A percentile compares a stretch with the other conserved stretches of the same genome.
These are phyloP conservation scores for Tremellales sp. DNA, from an alignment of 1,284 basidiomycete genomes.

Conservation along the genomic window DNA sequence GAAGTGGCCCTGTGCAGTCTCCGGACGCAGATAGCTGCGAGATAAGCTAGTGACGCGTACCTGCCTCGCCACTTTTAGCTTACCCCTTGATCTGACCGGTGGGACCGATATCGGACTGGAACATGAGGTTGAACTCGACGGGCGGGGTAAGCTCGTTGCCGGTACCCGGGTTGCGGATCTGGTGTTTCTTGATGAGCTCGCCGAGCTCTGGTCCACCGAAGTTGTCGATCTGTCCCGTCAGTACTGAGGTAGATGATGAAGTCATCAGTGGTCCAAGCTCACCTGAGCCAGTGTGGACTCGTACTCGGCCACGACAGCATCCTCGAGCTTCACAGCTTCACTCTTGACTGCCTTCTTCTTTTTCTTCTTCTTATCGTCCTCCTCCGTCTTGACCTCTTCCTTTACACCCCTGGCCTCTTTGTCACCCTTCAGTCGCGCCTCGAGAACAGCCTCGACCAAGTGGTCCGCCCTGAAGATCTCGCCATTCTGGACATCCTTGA, in stretches of 20 bases:
- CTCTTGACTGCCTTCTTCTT: conserved; percentile 77
- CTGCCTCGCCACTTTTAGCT: too few species aligned
- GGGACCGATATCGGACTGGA: conserved; percentile 92
- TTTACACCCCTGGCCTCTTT: conserved; percentile 76
- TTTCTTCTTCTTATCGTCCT: conserved; percentile 71
- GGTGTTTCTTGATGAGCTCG: conserved; percentile 74
- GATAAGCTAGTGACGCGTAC: neutral
- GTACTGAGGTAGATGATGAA: neutral
- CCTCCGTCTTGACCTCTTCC: conserved; percentile 54
- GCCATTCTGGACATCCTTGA: conserved; percentile 88
- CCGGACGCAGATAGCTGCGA: conserved; percentile 83
- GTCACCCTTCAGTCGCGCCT: conserved; percentile 85
- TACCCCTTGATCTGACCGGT: conserved; percentile 95
- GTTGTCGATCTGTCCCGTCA: conserved; percentile 92
- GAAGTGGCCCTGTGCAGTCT: conserved; percentile 99
- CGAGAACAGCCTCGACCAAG: conserved; percentile 87
- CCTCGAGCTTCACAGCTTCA: conserved; percentile 71
- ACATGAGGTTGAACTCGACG: conserved; percentile 98
- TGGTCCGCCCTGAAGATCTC: conserved; percentile 98
- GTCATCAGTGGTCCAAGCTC: conserved; percentile 28
- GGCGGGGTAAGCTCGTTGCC: conserved; percentile 90
- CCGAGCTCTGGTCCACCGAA: conserved; percentile 86
- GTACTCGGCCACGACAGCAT: conserved; percentile 72
- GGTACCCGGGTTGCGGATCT: conserved; percentile 86
- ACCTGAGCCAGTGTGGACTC: conserved; percentile 81